phyloP scores from a whole-genome alignment of 805 yeast species.

The Nakazawaea populi region DNA sequence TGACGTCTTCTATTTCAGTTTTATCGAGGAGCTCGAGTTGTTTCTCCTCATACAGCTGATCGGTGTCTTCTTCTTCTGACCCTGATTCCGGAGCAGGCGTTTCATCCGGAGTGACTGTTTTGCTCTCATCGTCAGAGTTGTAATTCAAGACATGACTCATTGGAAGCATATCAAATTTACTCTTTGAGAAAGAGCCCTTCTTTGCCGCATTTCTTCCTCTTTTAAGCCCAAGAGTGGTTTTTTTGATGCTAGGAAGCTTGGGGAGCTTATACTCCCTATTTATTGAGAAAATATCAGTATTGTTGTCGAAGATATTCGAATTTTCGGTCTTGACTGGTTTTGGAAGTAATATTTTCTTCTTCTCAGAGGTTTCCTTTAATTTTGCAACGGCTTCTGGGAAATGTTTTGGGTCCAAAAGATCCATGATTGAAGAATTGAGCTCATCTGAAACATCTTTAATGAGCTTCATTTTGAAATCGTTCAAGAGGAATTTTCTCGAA shows the following conservation, averaged over 20 bases:
- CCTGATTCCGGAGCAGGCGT: constrained; percentile 9
- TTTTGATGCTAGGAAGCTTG: constrained; percentile 7
- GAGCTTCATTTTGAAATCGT: constrained; percentile 58
- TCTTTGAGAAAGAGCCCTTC: constrained; percentile 10
- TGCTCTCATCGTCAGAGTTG: constrained; percentile 32
- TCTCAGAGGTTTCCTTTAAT: constrained; percentile 21
- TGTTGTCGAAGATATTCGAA: neutral
- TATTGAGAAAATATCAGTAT: constrained; percentile 7
- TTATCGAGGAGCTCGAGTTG: neutral
- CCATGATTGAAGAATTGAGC: constrained; percentile 59
- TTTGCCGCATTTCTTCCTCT: constrained; percentile 7
- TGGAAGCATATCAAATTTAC: constrained; percentile 31
- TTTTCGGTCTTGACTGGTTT: neutral
- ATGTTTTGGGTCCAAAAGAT: constrained; percentile 50
- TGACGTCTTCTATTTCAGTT: constrained; percentile 15
- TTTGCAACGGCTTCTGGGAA: constrained; percentile 45
- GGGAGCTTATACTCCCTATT: constrained; percentile 1
- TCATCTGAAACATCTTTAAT: constrained; percentile 71
- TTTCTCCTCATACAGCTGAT: too few species aligned
- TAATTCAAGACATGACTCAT: constrained; percentile 51
- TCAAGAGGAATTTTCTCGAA: constrained; percentile 50
- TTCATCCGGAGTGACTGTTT: constrained; percentile 5
- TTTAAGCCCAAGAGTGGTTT: neutral
- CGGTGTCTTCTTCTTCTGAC: neutral
- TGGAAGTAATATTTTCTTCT: constrained; percentile 14